phyloP scores from a whole-genome alignment of 495 filamentous ascomycete genomes.

The Amphirosellinia nigrospora region DNA sequence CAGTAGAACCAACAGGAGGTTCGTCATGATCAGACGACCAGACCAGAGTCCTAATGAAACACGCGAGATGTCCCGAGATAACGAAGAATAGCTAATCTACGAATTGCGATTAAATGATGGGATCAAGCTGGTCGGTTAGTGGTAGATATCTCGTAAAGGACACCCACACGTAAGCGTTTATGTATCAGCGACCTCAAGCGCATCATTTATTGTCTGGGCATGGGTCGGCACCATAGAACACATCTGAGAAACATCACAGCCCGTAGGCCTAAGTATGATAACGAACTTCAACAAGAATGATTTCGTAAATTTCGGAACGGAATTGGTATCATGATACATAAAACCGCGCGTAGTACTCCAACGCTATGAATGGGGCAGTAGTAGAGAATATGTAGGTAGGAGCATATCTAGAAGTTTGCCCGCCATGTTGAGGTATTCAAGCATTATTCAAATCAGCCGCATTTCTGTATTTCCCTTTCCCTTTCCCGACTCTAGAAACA shows the following conservation, averaged over 20 bases:
- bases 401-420: background rate
- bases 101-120: constrained; percentile 16
- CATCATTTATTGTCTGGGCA: too few species aligned
- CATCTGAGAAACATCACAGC: background rate
- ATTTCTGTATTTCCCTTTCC: constrained; percentile 8
- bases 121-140: too few species aligned
- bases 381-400: background rate
- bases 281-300: too few species aligned
- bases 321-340: constrained; percentile 23
- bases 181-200: background rate
- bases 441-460: constrained; percentile 19
- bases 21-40: constrained; percentile 40
- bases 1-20: constrained; percentile 57
- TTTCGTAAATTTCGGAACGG: background rate
- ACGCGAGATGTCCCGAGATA: constrained; percentile 31
- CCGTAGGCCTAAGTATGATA: background rate
- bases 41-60: constrained; percentile 26
- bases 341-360: constrained; percentile 9
- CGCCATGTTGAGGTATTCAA: background rate
- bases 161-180: background rate
- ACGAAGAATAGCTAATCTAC: constrained; percentile 29
- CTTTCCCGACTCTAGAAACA: constrained; percentile 13
- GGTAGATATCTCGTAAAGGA: too few species aligned
- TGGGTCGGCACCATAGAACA: too few species aligned
- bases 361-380: constrained; percentile 14